These are phyloP conservation scores for Albizia julibrissin DNA, from an alignment of 306 rosid genomes.

Conservation along the genomic window DNA sequence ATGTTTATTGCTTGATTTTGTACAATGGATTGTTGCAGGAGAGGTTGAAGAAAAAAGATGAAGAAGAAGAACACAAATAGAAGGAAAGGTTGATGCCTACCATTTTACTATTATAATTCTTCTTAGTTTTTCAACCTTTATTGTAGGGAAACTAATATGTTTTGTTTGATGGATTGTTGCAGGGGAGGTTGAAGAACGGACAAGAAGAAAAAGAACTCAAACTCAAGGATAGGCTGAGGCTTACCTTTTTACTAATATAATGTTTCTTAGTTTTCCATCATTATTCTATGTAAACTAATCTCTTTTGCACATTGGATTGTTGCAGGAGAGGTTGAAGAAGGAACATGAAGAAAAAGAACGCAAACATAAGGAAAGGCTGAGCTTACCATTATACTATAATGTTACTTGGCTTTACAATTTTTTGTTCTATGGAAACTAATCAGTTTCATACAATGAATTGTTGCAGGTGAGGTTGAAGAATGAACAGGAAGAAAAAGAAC, in stretches of 20 bases:
- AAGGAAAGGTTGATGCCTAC: neutral
- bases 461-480: neutral
- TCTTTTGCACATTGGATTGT: neutral
- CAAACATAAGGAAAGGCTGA: slow-evolving; percentile 73
- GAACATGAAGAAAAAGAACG: neutral
- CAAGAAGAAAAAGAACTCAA: too few relatives aligned
- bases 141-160: too few relatives aligned
- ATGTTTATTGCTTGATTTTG: too few relatives aligned
- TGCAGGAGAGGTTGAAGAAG: neutral
- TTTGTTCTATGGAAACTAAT: slow-evolving; percentile 13
- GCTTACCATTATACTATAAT: slow-evolving; percentile 73
- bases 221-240: too few relatives aligned
- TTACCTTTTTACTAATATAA: too few relatives aligned
- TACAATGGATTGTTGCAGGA: neutral
- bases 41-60: too few relatives aligned
- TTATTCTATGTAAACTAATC: too few relatives aligned
- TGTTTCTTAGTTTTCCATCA: too few relatives aligned
- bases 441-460: slow-evolving; percentile 8
- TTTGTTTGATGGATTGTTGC: too few relatives aligned
- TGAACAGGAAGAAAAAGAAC: neutral
- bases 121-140: too few relatives aligned
- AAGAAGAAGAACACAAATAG: too few relatives aligned
- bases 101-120: neutral
- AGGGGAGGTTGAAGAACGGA: too few relatives aligned
- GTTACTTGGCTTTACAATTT: slow-evolving; percentile 40